Evolutionary conservation across 208 protist species (phyloP).

Genomic region (Perkinsela sp.): DNA sequence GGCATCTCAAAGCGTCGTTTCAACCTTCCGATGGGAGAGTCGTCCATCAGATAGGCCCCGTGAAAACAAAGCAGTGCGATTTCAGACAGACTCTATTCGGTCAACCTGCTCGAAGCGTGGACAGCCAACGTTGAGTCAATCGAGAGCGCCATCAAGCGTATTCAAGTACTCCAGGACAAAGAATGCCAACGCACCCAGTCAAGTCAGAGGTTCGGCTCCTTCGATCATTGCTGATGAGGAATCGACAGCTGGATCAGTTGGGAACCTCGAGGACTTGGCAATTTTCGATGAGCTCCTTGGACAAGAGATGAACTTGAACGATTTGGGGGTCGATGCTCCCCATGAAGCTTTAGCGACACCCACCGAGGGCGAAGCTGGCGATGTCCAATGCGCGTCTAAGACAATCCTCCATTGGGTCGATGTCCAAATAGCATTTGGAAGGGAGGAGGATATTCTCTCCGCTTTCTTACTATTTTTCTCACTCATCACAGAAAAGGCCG

Average conservation of each 20-base stretch:
- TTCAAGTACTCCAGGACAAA: neutral
- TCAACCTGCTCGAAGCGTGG: neutral
- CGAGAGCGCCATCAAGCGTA: neutral
- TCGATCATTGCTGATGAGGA: neutral
- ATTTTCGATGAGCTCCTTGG: neutral
- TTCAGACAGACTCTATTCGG: neutral
- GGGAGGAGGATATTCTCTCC: neutral
- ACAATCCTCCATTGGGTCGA: neutral
- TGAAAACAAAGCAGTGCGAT: neutral
- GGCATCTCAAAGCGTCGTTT: neutral
- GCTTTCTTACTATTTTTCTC: neutral
- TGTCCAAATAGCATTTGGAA: neutral
- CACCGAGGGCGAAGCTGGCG: no score
- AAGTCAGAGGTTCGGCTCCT: neutral
- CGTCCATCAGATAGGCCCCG: neutral
- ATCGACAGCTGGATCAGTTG: neutral
- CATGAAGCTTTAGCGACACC: neutral
- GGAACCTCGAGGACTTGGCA: neutral
- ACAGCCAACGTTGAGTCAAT: neutral
- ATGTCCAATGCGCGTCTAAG: no score
- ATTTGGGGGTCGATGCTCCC: neutral
- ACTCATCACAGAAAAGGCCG: neutral
- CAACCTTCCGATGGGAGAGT: neutral
- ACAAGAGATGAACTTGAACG: neutral
- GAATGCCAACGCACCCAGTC: neutral